These are phyloP conservation scores for Entomortierella lignicola DNA, from an alignment of 192 early-diverging fungal species.

Conservation along the genomic window DNA sequence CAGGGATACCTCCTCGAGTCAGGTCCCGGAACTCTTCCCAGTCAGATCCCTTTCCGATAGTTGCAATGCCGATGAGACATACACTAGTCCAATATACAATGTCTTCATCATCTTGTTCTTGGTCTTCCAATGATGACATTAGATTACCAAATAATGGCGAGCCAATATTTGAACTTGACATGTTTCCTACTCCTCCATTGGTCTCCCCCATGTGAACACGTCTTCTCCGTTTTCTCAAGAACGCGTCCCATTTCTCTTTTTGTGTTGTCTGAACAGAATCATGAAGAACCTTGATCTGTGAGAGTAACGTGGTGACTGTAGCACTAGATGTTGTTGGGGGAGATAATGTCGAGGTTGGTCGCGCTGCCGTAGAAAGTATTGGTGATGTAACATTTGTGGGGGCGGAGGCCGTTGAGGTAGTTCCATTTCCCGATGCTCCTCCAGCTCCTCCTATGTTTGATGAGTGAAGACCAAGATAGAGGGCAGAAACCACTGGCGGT, in stretches of 20 bases:
- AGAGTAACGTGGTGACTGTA: constrained; percentile 31
- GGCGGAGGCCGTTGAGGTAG: constrained; percentile 5
- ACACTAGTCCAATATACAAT: constrained; percentile 48
- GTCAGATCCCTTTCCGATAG: constrained; percentile 45
- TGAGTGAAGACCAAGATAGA: constrained; percentile 20
- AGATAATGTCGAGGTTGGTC: constrained; percentile 41
- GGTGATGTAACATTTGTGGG: constrained; percentile 31
- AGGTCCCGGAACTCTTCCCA: constrained; percentile 53
- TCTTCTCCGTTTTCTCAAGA: constrained; percentile 32
- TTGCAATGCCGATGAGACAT: constrained; percentile 51
- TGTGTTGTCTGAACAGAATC: constrained; percentile 48
- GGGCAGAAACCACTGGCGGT: constrained; percentile 6
- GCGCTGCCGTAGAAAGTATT: constrained; percentile 32
- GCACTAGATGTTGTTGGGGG: constrained; percentile 29
- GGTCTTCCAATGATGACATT: constrained; percentile 16
- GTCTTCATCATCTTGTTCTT: constrained; percentile 52
- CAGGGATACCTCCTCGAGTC: constrained; percentile 47
- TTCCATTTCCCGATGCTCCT: constrained; percentile 2
- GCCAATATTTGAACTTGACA: constrained; percentile 34
- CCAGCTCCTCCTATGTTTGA: constrained; percentile 3
- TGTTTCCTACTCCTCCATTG: constrained; percentile 26
- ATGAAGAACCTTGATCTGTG: constrained; percentile 54
- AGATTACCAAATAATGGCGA: constrained; percentile 43
- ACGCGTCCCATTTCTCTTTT: constrained; percentile 53
- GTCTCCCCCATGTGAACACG: constrained; percentile 45